Evolutionary conservation across 257 asterid species (phyloP).

Genomic region (Solanum piurae): DNA sequence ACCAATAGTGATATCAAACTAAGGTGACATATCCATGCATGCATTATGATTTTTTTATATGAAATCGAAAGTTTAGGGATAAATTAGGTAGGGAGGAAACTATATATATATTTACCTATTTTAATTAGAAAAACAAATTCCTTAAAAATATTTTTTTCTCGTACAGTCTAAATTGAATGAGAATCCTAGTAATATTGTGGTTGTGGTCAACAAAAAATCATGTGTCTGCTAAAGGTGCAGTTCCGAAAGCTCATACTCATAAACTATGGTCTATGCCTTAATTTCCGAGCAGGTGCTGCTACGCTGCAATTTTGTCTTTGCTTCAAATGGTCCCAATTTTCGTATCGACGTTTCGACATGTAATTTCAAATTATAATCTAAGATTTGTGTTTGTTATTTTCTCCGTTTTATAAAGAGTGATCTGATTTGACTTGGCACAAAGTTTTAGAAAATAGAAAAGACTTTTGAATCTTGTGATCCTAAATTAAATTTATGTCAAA

Average conservation of each 20-base stretch:
- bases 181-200: background rate
- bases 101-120: no score
- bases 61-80: background rate
- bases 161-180: background rate
- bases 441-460: no score
- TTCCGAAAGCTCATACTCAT: background rate
- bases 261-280: background rate
- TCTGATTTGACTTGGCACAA: no score
- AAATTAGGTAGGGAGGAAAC: no score
- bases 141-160: no score
- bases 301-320: background rate
- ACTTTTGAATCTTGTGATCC: no score
- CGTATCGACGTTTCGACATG: accelerated
- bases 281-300: background rate
- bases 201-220: background rate
- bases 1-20: background rate
- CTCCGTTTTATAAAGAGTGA: no score
- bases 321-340: background rate
- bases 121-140: no score
- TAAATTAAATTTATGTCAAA: no score
- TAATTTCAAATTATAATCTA: background rate
- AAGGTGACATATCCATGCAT: background rate
- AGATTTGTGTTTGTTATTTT: no score
- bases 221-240: background rate
- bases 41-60: background rate